phyloP scores from a whole-genome alignment of 306 rosid genomes.

The Prunus mongolica region DNA sequence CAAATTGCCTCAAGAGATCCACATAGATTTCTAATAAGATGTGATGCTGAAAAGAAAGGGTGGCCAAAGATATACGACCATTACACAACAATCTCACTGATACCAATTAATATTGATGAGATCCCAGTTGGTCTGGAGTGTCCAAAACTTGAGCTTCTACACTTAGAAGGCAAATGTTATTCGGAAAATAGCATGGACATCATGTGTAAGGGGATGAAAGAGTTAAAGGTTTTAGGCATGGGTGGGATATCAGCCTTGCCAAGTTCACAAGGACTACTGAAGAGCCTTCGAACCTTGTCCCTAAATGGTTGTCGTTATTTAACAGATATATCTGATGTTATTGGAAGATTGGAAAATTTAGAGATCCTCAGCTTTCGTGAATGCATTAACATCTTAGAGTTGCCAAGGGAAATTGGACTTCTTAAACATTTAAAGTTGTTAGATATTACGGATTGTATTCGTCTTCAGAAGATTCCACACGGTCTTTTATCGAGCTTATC shows the following conservation, averaged over 20 bases:
- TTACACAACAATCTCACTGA: not conserved
- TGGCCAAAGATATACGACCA: not conserved
- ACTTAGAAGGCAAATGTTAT: accelerated
- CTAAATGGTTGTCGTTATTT: not conserved
- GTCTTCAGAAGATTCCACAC: not conserved
- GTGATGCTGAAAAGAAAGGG: not conserved
- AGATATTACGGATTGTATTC: accelerated
- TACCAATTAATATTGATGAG: not conserved
- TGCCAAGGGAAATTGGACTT: not conserved
- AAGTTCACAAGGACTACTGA: not conserved
- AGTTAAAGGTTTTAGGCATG: not conserved
- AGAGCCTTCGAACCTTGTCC: not conserved
- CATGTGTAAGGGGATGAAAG: not conserved
- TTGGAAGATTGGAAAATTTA: not conserved
- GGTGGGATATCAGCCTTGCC: accelerated
- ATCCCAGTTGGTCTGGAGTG: not conserved
- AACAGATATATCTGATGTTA: not conserved
- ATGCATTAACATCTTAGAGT: accelerated
- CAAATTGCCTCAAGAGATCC: not conserved
- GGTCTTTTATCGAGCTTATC: not conserved
- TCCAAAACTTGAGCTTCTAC: not conserved
- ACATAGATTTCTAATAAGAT: not conserved
- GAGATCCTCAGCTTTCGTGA: not conserved
- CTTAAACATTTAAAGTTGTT: not conserved
- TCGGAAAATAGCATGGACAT: not conserved